Percentiles rank a stretch among this genome's conserved stretches.
Conservation (phyloP, 2,329 filamentous ascomycete species). For the Colletotrichum karsti region DNA sequence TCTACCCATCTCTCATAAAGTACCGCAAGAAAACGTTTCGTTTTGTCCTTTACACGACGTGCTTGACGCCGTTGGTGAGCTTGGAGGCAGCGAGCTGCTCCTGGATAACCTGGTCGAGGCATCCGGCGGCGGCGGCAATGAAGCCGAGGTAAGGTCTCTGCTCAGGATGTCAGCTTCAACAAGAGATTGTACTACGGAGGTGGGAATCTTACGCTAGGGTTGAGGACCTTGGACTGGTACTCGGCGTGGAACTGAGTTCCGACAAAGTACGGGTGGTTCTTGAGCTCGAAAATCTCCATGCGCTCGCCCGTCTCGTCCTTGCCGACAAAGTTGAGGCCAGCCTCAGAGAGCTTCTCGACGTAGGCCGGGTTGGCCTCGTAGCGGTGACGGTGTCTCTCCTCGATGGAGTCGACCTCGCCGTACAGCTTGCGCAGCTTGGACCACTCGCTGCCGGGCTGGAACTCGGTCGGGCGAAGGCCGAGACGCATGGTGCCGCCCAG, state of each 20-base stretch:
- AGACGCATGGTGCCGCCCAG: conserved; percentile 90
- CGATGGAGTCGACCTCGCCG: conserved; percentile 61
- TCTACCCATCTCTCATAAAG: no score
- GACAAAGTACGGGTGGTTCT: conserved; percentile 86
- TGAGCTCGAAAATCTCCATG: conserved; percentile 85
- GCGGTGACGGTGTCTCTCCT: conserved; percentile 86
- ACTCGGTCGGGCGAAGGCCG: conserved; percentile 77
- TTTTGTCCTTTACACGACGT: conserved; percentile 12
- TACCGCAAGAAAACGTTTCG: no score
- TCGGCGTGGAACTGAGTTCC: conserved; percentile 90
- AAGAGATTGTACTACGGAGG: conserved; percentile 60
- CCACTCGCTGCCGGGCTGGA: conserved; percentile 81
- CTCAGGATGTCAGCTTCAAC: conserved; percentile 39
- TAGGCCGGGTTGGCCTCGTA: conserved; percentile 91
- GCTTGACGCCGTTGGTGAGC: conserved; percentile 20
- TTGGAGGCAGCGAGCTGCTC: conserved; percentile 31
- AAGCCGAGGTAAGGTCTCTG: conserved; percentile 79
- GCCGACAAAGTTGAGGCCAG: conserved; percentile 79
- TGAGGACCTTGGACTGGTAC: conserved; percentile 79
- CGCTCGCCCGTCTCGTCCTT: conserved; percentile 81
- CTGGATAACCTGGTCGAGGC: conserved; percentile 58
- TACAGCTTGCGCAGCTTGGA: conserved; percentile 81
- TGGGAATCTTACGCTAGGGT: conserved; percentile 65
- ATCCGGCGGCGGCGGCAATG: conserved; percentile 78
- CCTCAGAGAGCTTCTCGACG: conserved; percentile 72